Evolutionary conservation across 257 asterid genomes (phyloP), one percentile per base, ranked within the genome.

Genomic region (Striga asiatica): DNA sequence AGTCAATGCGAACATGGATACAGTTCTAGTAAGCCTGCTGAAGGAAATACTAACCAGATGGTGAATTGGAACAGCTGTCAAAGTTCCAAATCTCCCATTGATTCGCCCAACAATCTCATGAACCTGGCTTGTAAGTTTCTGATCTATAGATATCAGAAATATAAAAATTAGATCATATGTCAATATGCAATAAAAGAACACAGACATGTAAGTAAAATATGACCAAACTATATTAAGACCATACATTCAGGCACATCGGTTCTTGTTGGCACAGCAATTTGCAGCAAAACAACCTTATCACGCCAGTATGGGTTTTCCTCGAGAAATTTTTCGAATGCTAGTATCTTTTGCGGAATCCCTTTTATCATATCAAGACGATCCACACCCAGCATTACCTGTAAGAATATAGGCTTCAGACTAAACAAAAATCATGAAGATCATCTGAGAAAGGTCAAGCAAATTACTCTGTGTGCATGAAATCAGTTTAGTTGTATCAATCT

Each of bases 331-430:
- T 88, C 97, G 73, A 88, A 88, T 38, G 97, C 97, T 35, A 88
- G 70, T 65, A 88, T 79, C 81, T 88, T 88, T 51, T 82, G 97
- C 18, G 97, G 97, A 66, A 88, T 88, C 66, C 97, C 97, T 71
- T 88, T 88, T 53, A 88, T 88, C 97, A 85, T 88, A 74, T 88
- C 97, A 50, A 88, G 97, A 64, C 97, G 88, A 69, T 88, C 97
- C 55, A 88, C 97, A 41, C 97, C 97, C 64, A 88, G 69, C 92
- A 88, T 88, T 50, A 88, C 94, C 97, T 88, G 81, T 45, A 62
- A 66, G 61, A 61, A 20, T 14, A 50, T n/a, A 50, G 7, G 47
- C 12, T 18, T 55, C 51, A 43, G 54, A 48, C 13, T 16, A n/a
- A 49, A 54, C 50, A 49, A 11, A 47, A 41, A 22, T 35, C 41